phyloP scores from a whole-genome alignment of 140 eudicot genomes.

The Ambrosia hybrid region DNA sequence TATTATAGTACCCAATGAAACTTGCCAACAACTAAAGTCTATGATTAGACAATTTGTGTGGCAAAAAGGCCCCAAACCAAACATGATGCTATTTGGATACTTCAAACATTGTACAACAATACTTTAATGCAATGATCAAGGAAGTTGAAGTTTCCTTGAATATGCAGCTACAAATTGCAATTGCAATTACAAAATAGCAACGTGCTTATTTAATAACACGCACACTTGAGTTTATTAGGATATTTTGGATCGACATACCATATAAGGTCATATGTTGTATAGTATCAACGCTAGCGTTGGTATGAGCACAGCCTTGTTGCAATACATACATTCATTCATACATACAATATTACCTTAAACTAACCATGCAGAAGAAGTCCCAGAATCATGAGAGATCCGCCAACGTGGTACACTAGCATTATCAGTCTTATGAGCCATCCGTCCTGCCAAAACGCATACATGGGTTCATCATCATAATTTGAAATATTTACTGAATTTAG shows the following conservation, averaged over 20 bases:
- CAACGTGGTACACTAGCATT: conserved; percentile 18
- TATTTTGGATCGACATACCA: conserved; percentile 23
- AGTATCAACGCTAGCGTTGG: conserved; percentile 23
- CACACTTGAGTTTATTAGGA: conserved; percentile 30
- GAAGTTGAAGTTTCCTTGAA: conserved; percentile 19
- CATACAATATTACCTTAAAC: conserved; percentile 30
- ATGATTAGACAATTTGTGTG: not conserved
- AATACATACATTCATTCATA: conserved; percentile 25
- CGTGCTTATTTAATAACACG: conserved; percentile 21
- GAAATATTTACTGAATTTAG: conserved; percentile 12
- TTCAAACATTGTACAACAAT: conserved; percentile 11
- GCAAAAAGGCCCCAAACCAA: conserved; percentile 12
- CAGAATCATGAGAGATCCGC: conserved; percentile 7
- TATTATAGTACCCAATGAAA: too few species aligned
- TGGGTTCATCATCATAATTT: conserved; percentile 19
- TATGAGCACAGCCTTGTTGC: conserved; percentile 23
- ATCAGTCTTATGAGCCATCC: conserved; percentile 21
- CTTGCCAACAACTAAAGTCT: not conserved
- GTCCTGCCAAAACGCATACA: conserved; percentile 40
- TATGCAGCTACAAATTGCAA: conserved; percentile 23
- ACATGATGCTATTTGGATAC: conserved; percentile 1
- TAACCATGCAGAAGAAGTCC: conserved; percentile 25
- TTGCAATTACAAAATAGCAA: conserved; percentile 5
- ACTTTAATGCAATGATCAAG: conserved; percentile 11
- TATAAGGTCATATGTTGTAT: conserved; percentile 27